Evolutionary conservation across 495 filamentous ascomycete genomes (phyloP).

Genomic region (Monascus purpureus): DNA sequence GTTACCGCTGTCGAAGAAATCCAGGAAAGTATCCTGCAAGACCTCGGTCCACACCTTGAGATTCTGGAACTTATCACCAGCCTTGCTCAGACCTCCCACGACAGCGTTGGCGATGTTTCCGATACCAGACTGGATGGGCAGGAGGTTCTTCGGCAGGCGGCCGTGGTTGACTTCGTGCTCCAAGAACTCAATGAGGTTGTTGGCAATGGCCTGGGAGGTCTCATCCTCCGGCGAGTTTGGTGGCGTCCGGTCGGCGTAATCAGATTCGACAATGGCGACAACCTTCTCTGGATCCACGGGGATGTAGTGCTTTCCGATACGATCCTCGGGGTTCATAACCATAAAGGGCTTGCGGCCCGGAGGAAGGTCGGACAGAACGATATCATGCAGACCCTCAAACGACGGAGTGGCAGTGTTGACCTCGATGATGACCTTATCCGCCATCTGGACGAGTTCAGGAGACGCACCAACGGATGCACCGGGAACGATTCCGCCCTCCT

Average conservation of each 20-base stretch:
- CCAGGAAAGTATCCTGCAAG: conserved; percentile 85
- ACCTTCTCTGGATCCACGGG: conserved; percentile 85
- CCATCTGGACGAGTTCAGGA: conserved; percentile 78
- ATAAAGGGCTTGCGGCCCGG: conserved; percentile 75
- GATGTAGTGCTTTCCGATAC: conserved; percentile 72
- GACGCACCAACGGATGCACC: conserved; percentile 78
- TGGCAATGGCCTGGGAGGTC: conserved; percentile 55
- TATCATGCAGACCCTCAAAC: conserved; percentile 84
- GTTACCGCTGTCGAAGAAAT: conserved; percentile 82
- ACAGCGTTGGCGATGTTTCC: conserved; percentile 94
- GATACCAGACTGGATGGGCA: conserved; percentile 80
- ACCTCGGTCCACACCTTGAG: conserved; percentile 92
- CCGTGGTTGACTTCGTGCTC: conserved; percentile 66
- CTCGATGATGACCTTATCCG: conserved; percentile 87
- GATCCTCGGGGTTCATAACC: conserved; percentile 64
- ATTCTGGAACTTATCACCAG: conserved; percentile 67
- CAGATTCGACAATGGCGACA: conserved; percentile 71
- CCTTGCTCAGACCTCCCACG: conserved; percentile 66
- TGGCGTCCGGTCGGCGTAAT: conserved; percentile 70
- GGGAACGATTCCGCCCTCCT: conserved; percentile 80
- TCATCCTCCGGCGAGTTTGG: conserved; percentile 67
- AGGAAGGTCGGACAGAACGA: conserved; percentile 73
- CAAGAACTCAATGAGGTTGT: conserved; percentile 77
- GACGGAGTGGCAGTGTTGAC: conserved; percentile 79
- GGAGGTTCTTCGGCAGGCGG: conserved; percentile 61